Conservation (phyloP, 345 rosid species). For the Arabidopsis thaliana region DNA sequence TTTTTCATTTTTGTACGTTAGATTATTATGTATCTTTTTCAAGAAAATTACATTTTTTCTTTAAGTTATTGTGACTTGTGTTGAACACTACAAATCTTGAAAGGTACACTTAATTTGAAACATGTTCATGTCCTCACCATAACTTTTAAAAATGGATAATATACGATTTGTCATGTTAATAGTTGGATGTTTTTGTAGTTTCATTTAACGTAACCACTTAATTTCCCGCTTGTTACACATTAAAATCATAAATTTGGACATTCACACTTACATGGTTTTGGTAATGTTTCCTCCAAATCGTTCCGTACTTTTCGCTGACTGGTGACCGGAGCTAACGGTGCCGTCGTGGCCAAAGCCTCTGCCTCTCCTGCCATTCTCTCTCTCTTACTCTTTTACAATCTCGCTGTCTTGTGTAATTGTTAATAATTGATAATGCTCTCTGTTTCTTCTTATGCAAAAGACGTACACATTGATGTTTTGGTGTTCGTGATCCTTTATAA, state of each 20-base stretch:
- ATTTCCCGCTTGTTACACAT: not conserved
- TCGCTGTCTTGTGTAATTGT: not conserved
- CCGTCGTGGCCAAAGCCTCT: slow-evolving; percentile 58
- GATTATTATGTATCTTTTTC: not conserved
- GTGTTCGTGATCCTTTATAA: slow-evolving; percentile 29
- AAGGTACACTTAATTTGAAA: not conserved
- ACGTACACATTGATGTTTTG: not conserved
- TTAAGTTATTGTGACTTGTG: too few relatives aligned
- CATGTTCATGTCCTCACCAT: not conserved
- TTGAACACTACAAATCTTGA: too few relatives aligned
- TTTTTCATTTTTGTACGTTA: slow-evolving; percentile 2
- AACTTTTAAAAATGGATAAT: not conserved
- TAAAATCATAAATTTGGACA: not conserved
- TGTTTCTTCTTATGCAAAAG: slow-evolving; percentile 1
- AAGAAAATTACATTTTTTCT: too few relatives aligned
- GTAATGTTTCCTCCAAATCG: slow-evolving; percentile 68
- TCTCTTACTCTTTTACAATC: not conserved
- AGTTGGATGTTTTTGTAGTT: not conserved
- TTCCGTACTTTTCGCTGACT: slow-evolving; percentile 56
- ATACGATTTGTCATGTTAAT: not conserved
- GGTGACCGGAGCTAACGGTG: slow-evolving; percentile 76
- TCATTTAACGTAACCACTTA: not conserved
- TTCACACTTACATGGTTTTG: slow-evolving; percentile 72
- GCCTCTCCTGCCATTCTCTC: slow-evolving; percentile 29
- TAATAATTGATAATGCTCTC: slow-evolving; percentile 29